Evolutionary conservation across 179 eudicot species (phyloP).

Genomic region (Beta lomatogona): DNA sequence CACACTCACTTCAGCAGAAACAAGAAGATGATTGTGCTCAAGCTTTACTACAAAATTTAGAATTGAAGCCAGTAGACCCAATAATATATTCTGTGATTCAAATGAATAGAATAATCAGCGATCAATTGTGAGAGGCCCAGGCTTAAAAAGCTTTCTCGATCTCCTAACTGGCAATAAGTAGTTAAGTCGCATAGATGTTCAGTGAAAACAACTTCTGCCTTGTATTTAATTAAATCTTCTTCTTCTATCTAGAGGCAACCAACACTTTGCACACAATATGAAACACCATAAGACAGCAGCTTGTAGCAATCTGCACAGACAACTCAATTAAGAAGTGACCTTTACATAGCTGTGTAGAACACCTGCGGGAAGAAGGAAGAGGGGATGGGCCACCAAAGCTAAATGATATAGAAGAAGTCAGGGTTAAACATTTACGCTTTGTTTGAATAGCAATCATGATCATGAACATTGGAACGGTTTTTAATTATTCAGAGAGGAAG

Average conservation of each 20-base stretch:
- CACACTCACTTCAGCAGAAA: too few species aligned
- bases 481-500: too few species aligned
- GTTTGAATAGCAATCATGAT: too few species aligned
- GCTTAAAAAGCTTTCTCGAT: too few species aligned
- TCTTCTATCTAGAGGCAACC: background rate
- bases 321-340: background rate
- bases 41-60: too few species aligned
- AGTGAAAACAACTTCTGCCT: background rate
- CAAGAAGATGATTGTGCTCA: too few species aligned
- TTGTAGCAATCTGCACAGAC: background rate
- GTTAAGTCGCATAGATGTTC: background rate
- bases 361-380: background rate
- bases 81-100: too few species aligned
- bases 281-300: background rate
- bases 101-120: too few species aligned
- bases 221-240: background rate
- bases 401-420: background rate
- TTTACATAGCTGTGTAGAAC: background rate
- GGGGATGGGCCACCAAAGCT: background rate
- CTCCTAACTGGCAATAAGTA: background rate
- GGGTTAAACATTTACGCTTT: background rate
- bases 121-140: too few species aligned
- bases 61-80: too few species aligned
- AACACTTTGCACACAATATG: background rate
- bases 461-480: too few species aligned